Evolutionary conservation across 768 basidiomycete genomes (phyloP).

Genomic region (Termitomyces sp.): DNA sequence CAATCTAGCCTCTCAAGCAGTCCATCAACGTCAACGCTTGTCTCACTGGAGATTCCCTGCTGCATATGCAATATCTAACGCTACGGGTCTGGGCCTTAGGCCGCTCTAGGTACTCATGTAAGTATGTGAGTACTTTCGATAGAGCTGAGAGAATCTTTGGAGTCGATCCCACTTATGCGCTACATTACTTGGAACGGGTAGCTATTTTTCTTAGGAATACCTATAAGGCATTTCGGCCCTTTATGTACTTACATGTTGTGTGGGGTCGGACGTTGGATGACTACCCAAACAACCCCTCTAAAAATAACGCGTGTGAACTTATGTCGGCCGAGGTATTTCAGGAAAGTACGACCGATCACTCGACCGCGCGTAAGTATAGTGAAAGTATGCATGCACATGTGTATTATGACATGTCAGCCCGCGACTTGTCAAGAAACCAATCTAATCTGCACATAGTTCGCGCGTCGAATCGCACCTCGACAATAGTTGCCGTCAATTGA

Average conservation of each 20-base stretch:
- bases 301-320: neutral
- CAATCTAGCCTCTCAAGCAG: neutral
- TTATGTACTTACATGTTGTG: too few relatives aligned
- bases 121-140: too few relatives aligned
- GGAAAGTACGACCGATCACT: neutral
- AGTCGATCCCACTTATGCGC: too few relatives aligned
- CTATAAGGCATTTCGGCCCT: neutral
- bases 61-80: neutral
- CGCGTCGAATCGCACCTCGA: too few relatives aligned
- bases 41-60: neutral
- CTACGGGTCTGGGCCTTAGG: neutral
- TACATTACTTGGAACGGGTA: neutral
- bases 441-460: neutral
- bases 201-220: neutral
- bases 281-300: too few relatives aligned
- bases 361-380: neutral
- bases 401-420: neutral
- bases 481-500: neutral
- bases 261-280: too few relatives aligned
- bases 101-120: too few relatives aligned
- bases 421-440: too few relatives aligned
- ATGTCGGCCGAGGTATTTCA: neutral
- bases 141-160: too few relatives aligned
- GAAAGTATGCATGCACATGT: too few relatives aligned
- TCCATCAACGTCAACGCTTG: neutral